These are phyloP conservation scores for Aspergillus indologenus DNA, from an alignment of 495 filamentous ascomycete species.

Conservation along the genomic window DNA sequence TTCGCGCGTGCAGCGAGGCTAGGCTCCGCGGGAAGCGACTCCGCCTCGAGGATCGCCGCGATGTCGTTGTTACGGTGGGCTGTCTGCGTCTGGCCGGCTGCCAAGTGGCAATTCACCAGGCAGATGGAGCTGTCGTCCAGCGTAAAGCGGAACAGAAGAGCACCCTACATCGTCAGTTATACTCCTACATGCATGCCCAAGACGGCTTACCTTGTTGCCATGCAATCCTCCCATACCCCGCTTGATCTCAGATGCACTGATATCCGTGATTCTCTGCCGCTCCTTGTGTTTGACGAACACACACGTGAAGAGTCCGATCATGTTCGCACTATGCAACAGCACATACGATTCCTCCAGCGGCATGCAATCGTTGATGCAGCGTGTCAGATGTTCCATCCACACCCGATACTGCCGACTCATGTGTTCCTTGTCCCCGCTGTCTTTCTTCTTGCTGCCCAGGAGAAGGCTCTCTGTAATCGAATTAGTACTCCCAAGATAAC, in stretches of 20 bases:
- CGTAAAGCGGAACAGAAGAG: constrained; percentile 84
- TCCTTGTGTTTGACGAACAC: constrained; percentile 84
- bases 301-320: constrained; percentile 94
- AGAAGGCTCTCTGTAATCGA: constrained; percentile 59
- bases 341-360: constrained; percentile 75
- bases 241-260: constrained; percentile 82
- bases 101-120: constrained; percentile 96
- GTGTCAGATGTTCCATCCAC: constrained; percentile 85
- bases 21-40: constrained; percentile 64
- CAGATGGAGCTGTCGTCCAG: constrained; percentile 91
- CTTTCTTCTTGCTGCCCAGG: constrained; percentile 75
- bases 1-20: constrained; percentile 60
- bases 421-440: constrained; percentile 79
- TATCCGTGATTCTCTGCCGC: constrained; percentile 67
- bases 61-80: constrained; percentile 90
- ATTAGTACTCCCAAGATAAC: too few relatives aligned
- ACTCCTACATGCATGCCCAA: background rate
- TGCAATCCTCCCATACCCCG: constrained; percentile 90
- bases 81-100: constrained; percentile 87
- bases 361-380: constrained; percentile 78
- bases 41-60: constrained; percentile 79
- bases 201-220: constrained; percentile 74
- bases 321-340: constrained; percentile 79
- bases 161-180: constrained; percentile 54
- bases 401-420: constrained; percentile 98